Conservation (phyloP, 1,284 basidiomycete species). For the Irpex sp. region DNA sequence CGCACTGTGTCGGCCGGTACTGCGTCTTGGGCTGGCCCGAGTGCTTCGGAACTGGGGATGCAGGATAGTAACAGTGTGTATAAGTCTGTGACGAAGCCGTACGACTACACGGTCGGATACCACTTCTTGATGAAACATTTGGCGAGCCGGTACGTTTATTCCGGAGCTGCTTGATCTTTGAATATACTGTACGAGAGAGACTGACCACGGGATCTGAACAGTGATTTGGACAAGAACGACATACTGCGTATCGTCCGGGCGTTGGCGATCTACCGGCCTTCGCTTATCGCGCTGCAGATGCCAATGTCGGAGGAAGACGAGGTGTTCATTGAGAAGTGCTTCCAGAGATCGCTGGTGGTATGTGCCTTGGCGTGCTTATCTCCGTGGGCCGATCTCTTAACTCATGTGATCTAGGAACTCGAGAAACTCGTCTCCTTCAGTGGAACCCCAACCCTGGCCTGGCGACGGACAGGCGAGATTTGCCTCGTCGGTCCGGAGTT, state of each 20-base stretch:
- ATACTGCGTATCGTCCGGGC: constrained; percentile 93
- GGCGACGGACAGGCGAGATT: constrained; percentile 97
- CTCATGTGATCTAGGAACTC: constrained; percentile 62
- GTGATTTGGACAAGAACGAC: constrained; percentile 86
- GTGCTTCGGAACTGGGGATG: constrained; percentile 18
- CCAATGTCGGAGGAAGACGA: constrained; percentile 91
- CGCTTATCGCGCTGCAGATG: constrained; percentile 95
- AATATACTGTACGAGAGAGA: neutral
- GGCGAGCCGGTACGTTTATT: constrained; percentile 65
- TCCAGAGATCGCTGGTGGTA: constrained; percentile 90
- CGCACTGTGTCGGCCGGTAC: constrained; percentile 15
- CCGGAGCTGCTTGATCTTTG: constrained; percentile 2
- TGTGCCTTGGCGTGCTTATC: constrained; percentile 26
- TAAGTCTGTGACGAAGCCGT: constrained; percentile 72
- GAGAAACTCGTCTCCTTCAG: constrained; percentile 97
- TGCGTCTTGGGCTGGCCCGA: constrained; percentile 19
- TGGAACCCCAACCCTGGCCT: constrained; percentile 99
- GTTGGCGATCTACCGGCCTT: constrained; percentile 92
- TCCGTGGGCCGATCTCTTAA: neutral
- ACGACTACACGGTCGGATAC: constrained; percentile 92
- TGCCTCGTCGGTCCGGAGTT: constrained; percentile 97
- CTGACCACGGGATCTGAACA: constrained; percentile 15
- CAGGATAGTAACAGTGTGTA: constrained; percentile 60
- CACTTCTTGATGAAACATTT: constrained; percentile 93
- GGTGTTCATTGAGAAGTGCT: constrained; percentile 92